These are phyloP conservation scores for Camptophora hylomeconis DNA, from an alignment of 2,329 filamentous ascomycete genomes.

Conservation along the genomic window DNA sequence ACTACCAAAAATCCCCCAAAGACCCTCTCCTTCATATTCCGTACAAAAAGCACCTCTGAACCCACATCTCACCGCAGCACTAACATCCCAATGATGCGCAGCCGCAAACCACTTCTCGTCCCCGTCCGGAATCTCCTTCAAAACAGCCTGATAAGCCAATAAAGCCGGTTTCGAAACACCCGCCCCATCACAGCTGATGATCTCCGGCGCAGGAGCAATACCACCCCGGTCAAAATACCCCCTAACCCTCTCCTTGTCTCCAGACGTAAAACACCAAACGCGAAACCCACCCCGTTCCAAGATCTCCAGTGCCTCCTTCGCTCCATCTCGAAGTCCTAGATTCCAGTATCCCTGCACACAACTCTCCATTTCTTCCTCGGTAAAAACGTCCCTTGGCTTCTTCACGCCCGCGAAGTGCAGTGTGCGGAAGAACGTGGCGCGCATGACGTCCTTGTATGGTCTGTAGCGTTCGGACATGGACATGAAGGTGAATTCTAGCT, in stretches of 20 bases:
- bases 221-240: conserved; percentile 40
- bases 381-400: conserved; percentile 26
- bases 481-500: conserved; percentile 34
- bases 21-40: conserved; percentile 39
- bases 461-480: conserved; percentile 27
- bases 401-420: conserved; percentile 27
- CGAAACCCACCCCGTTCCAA: conserved; percentile 32
- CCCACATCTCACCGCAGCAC: conserved; percentile 37
- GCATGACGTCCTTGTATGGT: conserved; percentile 26
- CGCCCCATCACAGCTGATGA: conserved; percentile 38
- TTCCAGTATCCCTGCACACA: conserved; percentile 24
- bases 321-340: conserved; percentile 23
- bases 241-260: conserved; percentile 35
- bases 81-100: conserved; percentile 48
- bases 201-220: conserved; percentile 35
- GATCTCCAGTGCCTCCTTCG: conserved; percentile 25
- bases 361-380: conserved; percentile 25
- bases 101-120: conserved; percentile 43
- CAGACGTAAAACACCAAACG: conserved; percentile 42
- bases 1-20: conserved; percentile 35
- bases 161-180: conserved; percentile 39
- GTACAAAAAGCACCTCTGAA: conserved; percentile 43
- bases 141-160: conserved; percentile 32
- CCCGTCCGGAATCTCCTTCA: conserved; percentile 18
- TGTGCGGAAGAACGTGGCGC: conserved; percentile 31